Conservation (phyloP, 495 filamentous ascomycete genomes). For the Polyplosphaeria fusca region DNA sequence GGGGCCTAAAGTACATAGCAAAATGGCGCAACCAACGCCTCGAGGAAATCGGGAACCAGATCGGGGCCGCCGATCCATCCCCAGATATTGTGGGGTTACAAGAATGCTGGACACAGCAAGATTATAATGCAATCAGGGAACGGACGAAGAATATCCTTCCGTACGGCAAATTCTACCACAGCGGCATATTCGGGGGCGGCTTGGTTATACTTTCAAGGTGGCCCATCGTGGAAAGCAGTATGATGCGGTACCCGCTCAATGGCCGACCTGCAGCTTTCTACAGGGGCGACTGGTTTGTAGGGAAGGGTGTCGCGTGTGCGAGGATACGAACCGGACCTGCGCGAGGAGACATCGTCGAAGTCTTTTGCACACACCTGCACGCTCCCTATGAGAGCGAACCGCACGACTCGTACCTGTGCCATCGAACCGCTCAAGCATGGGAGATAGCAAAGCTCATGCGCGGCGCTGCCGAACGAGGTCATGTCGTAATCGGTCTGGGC, state of each 20-base stretch:
- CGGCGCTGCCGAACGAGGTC: constrained; percentile 76
- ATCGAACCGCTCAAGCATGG: constrained; percentile 94
- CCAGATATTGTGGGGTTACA: constrained; percentile 90
- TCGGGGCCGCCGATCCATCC: constrained; percentile 51
- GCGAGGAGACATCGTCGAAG: constrained; percentile 69
- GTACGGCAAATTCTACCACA: constrained; percentile 89
- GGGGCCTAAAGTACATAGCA: constrained; percentile 88
- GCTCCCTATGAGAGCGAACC: constrained; percentile 80
- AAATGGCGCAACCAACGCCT: constrained; percentile 76
- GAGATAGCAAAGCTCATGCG: constrained; percentile 89
- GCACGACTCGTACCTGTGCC: constrained; percentile 81
- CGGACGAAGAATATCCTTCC: constrained; percentile 77
- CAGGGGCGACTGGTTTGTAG: constrained; percentile 91
- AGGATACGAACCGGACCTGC: constrained; percentile 69
- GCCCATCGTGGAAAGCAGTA: constrained; percentile 91
- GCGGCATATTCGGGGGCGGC: constrained; percentile 84
- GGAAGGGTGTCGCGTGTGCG: constrained; percentile 89
- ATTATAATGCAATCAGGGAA: constrained; percentile 77
- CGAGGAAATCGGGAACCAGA: constrained; percentile 65
- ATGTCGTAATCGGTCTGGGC: constrained; percentile 78
- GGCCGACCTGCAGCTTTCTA: constrained; percentile 91
- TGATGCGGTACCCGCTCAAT: constrained; percentile 86
- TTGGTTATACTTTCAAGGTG: constrained; percentile 90
- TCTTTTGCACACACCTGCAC: constrained; percentile 94
- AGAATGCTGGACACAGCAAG: constrained; percentile 91